Evolutionary conservation across 768 basidiomycete species (phyloP), one percentile per base, ranked within the genome.

Genomic region (Sarcomyxa edulis): DNA sequence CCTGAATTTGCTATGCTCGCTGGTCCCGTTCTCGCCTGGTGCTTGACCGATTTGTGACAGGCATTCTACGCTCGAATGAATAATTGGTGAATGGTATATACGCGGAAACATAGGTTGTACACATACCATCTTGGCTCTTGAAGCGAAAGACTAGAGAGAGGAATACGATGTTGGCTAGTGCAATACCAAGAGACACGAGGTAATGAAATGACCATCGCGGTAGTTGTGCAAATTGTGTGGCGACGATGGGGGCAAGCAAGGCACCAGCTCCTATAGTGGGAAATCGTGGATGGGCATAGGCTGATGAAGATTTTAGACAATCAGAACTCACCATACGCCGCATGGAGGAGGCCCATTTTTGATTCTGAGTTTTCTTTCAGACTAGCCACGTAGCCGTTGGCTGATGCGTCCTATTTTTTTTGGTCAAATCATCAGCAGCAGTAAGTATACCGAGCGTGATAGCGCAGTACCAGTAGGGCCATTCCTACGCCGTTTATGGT

Each of bases 191-290:
- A 0, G 86, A 87, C 1, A 63, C 63, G 7, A 91, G 66, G 50
- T 80, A 93, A 54, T 91, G 84, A 54, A 84, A 82, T 1, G 80
- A 84, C 90, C 89, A 92, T 23, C 62, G 69, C 0, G 46, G 55
- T 16, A 75, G 49, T 40, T 77, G 74, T 0, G 85, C 68, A 47
- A 94, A 93, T 41, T 90, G 84, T 0, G 92, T 94, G 0, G 90
- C 73, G 0, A 83, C 76, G 12, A 94, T 69, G 3, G 92, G 91
- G 0, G 89, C 58, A 6, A 64, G 64, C 7, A 86, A 61, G 2
- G 84, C 84, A 2, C 84, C 84, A 0, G 71, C 60, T 14, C 84
- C 83, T 85, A 25, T 4, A 25, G 34, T 7, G 7, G 32, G 22
- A 9, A 32, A 33, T 40, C 15, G 36, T 36, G n/a, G 9, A 14